Conservation (phyloP, 495 filamentous ascomycete genomes). For the Aspergillus bridgeri region DNA sequence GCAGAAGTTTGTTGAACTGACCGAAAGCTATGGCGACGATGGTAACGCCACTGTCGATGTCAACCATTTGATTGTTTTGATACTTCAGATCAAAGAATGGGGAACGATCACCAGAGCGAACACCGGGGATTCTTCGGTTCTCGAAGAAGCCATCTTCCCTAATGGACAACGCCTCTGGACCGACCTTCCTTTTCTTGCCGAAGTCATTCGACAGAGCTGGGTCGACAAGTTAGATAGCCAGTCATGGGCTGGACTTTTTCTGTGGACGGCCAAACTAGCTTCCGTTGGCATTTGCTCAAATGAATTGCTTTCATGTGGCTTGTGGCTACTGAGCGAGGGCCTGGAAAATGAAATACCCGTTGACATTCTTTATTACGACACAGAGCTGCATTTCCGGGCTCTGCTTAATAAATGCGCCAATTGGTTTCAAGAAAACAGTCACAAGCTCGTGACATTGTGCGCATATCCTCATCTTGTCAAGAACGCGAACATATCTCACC, state of each 20-base stretch:
- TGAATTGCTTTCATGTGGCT: background rate
- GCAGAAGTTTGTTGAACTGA: background rate
- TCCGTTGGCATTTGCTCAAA: background rate
- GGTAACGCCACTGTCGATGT: no score
- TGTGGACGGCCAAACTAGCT: background rate
- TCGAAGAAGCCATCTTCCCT: background rate
- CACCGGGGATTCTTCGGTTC: no score
- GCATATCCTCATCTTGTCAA: no score
- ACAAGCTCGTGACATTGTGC: no score
- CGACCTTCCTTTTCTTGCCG: background rate
- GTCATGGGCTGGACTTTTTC: no score
- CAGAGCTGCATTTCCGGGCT: no score
- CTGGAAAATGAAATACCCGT: background rate
- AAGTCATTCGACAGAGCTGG: background rate
- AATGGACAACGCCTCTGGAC: background rate
- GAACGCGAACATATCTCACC: no score
- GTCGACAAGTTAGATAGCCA: no score
- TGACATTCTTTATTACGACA: background rate
- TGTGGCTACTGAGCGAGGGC: background rate
- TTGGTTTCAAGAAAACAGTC: no score
- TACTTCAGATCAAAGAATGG: background rate
- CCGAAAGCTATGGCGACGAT: no score
- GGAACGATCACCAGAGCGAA: background rate
- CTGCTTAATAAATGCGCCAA: no score
- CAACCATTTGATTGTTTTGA: background rate